These are phyloP conservation scores for Cyberlindnera petersonii DNA, from an alignment of 805 yeast genomes.

Conservation along the genomic window DNA sequence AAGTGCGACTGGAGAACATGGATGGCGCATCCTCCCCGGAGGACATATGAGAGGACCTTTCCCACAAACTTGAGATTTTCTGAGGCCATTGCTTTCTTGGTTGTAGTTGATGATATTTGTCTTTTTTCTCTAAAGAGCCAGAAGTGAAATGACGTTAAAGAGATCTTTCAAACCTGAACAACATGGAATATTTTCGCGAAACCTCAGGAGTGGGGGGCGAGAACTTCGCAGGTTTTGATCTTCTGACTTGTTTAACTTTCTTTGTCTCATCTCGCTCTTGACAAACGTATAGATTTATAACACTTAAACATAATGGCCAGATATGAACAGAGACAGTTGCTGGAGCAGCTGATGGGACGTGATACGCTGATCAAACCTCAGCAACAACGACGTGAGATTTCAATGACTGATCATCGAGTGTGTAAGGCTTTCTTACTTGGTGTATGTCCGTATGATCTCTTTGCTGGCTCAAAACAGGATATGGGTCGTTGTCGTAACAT, in stretches of 20 bases:
- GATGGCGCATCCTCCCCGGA: constrained; percentile 54
- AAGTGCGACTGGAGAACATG: constrained; percentile 67
- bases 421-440: constrained; percentile 86
- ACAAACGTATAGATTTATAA: too few species aligned
- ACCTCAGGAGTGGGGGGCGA: too few species aligned
- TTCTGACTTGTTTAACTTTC: too few species aligned
- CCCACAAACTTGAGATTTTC: constrained; percentile 24
- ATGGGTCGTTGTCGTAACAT: constrained; percentile 74
- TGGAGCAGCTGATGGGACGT: constrained; percentile 80
- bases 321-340: constrained; percentile 62
- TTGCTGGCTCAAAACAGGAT: constrained; percentile 77
- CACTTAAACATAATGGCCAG: too few species aligned
- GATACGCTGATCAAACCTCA: constrained; percentile 36
- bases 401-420: constrained; percentile 52
- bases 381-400: constrained; percentile 39
- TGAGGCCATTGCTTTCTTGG: constrained; percentile 4
- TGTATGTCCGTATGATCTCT: constrained; percentile 79
- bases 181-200: too few species aligned
- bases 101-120: not conserved
- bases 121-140: constrained; percentile 37
- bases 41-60: constrained; percentile 24
- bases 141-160: too few species aligned
- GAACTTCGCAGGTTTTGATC: too few species aligned
- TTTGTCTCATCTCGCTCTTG: too few species aligned
- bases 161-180: too few species aligned